These are phyloP conservation scores for Staphylotrichum tortipilum DNA, from an alignment of 495 filamentous ascomycete species.

Conservation along the genomic window DNA sequence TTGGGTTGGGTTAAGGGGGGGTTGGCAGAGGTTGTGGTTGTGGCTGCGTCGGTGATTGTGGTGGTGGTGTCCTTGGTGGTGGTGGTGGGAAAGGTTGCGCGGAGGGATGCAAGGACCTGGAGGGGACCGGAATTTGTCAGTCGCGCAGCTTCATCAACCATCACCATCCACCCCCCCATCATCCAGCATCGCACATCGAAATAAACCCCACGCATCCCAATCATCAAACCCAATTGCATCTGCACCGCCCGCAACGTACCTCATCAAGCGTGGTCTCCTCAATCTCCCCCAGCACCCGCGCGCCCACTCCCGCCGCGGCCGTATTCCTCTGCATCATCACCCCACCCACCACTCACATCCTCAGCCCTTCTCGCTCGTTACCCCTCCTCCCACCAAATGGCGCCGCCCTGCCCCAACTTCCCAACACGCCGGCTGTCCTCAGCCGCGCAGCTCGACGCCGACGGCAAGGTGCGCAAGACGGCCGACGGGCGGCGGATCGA, in stretches of 20 bases:
- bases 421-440: slow-evolving; percentile 42
- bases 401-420: slow-evolving; percentile 51
- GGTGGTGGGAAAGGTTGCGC: slow-evolving; percentile 27
- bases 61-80: not conserved
- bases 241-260: too few relatives aligned
- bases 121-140: not conserved
- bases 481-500: slow-evolving; percentile 40
- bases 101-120: slow-evolving; percentile 40
- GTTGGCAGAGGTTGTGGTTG: slow-evolving; percentile 7
- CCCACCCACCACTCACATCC: not conserved
- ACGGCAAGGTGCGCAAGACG: slow-evolving; percentile 44
- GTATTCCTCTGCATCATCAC: slow-evolving; percentile 15
- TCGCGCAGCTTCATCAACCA: not conserved
- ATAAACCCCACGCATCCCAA: too few relatives aligned
- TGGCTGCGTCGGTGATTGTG: too few relatives aligned
- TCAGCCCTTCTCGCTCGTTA: too few relatives aligned
- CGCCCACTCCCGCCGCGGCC: slow-evolving; percentile 44
- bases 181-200: not conserved
- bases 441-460: slow-evolving; percentile 38
- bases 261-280: slow-evolving; percentile 32
- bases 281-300: slow-evolving; percentile 46
- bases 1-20: slow-evolving; percentile 2
- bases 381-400: slow-evolving; percentile 44
- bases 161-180: not conserved
- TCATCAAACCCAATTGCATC: too few relatives aligned